Base-by-base conservation (phyloP, 768 basidiomycete genomes). In the Asterophora lycoperdoides region DNA sequence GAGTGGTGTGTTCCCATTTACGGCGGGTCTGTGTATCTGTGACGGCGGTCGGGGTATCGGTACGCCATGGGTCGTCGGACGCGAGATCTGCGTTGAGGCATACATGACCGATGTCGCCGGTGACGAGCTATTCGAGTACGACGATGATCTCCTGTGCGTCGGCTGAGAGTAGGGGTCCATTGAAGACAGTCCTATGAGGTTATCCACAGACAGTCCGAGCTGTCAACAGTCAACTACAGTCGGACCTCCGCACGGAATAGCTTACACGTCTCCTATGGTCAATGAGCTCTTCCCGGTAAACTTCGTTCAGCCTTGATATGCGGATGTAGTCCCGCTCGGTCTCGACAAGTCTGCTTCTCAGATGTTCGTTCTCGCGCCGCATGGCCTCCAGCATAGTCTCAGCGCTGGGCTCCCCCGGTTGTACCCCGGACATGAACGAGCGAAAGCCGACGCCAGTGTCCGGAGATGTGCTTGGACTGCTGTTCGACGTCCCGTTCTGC, bases 221-320 rank as follows among this genome's bases (percentile, higher is more conserved):
- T 90, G 55, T 41, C 41, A 26, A 49, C 54, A 51, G 34, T 20
- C 34, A 17, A 36, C 51, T 45, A 35, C 46, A 34, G 50, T 44
- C 53, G 48, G 33, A 29, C 13, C 34, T 34, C 19, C 33, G 43
- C 52, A 15, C 19, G 48, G 32, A 48, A 41, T 34, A 8, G 77
- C 90, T 67, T 67, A 89, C 88, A 64, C 87, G 72, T 55, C 81
- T 71, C 50, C 90, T 68, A 59, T 87, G 81, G 37, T 88, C 84
- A 46, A 93, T 83, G 51, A 93, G 67, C 65, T 93, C 90, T 65
- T 90, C 89, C 26, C 88, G 74, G 60, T 92, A 93, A 4, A 89
- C 77, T 57, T 92, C 89, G 55, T 91, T 92, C 60, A 89, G 66
- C 54, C 88, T 68, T 42, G 81, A 73, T 41, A 90, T 76, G 28